phyloP scores from a whole-genome alignment of 176 grass and related monocot species.

The Aegilops longissima region DNA sequence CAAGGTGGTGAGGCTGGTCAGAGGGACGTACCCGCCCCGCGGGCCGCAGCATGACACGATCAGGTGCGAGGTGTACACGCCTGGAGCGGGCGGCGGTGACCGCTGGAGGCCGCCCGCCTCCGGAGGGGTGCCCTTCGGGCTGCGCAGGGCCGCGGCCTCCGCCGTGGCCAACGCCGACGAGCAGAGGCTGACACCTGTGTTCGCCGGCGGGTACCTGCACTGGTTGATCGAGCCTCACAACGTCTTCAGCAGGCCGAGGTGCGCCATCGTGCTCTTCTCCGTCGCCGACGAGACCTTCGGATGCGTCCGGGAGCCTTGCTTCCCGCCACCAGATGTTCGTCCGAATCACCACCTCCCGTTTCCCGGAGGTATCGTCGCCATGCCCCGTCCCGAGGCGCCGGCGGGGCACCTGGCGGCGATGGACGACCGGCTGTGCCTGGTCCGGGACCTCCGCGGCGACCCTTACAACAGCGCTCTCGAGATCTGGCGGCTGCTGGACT shows the following conservation, averaged over 20 bases:
- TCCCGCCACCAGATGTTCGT: neutral
- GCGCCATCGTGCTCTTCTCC: slow-evolving; percentile 8
- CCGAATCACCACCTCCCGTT: neutral
- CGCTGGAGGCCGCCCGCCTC: slow-evolving; percentile 7
- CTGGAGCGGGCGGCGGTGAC: neutral
- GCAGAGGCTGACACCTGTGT: neutral
- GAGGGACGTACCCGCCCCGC: neutral
- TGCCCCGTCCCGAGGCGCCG: neutral
- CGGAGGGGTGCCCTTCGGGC: slow-evolving; percentile 15
- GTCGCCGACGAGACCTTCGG: slow-evolving; percentile 26
- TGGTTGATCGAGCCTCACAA: neutral
- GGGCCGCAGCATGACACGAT: neutral
- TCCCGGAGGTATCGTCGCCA: too few species aligned
- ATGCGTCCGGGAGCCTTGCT: slow-evolving; percentile 6
- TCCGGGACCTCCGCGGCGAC: neutral
- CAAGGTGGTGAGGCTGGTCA: slow-evolving; percentile 31
- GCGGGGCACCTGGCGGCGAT: slow-evolving; percentile 6
- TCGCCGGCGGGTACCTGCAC: slow-evolving; percentile 7
- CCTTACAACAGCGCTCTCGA: neutral
- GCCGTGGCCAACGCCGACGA: neutral
- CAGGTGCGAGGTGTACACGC: neutral
- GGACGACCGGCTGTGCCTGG: slow-evolving; percentile 6
- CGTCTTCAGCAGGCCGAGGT: neutral
- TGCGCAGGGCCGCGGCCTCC: neutral
- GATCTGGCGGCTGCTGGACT: slow-evolving; percentile 25